Percentiles rank a stretch among this genome's conserved stretches.
phyloP scores from a whole-genome alignment of 163 green algal genomes.

The Trebouxiophyceae sp. region DNA sequence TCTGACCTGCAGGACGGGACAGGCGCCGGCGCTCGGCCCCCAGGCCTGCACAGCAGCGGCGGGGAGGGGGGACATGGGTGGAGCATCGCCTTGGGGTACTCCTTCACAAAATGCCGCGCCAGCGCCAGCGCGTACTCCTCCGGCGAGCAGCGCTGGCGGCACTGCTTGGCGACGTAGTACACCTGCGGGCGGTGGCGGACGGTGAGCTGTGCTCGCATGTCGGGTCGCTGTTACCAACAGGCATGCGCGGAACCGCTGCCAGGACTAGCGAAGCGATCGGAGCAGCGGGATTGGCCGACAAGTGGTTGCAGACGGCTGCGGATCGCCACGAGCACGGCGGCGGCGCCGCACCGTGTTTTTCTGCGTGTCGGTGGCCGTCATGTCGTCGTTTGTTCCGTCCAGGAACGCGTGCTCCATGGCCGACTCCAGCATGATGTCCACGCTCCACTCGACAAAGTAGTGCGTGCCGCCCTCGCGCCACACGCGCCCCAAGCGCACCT shows the following conservation, averaged over 20 bases:
- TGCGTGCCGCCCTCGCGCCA: conserved; percentile 60
- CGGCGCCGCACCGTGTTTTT: conserved; percentile 74
- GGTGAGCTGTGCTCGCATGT: no score
- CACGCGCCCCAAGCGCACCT: conserved; percentile 61
- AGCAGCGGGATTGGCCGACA: no score
- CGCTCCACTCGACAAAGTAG: conserved; percentile 71
- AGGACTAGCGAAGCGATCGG: no score
- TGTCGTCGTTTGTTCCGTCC: conserved; percentile 56
- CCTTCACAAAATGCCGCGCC: conserved; percentile 76
- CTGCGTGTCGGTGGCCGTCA: conserved; percentile 91
- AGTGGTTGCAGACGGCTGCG: no score
- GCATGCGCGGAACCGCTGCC: no score
- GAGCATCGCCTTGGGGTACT: conserved; percentile 49
- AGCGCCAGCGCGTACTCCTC: conserved; percentile 87
- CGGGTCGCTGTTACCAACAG: no score
- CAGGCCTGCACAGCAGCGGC: no score
- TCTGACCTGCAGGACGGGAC: conserved; percentile 62
- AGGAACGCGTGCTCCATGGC: conserved; percentile 75
- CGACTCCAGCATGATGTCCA: conserved; percentile 70
- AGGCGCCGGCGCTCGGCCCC: no score
- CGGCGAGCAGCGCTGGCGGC: conserved; percentile 35
- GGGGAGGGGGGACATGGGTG: no score
- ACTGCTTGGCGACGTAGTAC: conserved; percentile 88
- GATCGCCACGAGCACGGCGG: neutral
- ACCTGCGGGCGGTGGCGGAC: no score